These are phyloP conservation scores for Exophiala xenobiotica DNA, from an alignment of 2,329 filamentous ascomycete species.

Conservation along the genomic window DNA sequence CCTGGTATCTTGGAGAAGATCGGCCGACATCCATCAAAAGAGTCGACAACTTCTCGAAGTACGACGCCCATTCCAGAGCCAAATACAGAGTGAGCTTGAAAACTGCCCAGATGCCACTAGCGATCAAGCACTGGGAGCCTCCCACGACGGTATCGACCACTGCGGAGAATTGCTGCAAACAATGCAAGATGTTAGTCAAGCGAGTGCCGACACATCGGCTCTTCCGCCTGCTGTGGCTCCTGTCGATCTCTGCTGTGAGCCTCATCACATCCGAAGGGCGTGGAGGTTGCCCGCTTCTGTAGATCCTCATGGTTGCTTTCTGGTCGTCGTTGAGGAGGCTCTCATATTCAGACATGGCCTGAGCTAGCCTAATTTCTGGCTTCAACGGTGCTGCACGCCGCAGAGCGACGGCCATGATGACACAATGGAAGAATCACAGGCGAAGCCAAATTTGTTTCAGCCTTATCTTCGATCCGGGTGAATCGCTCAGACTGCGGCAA, in stretches of 20 bases:
- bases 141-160: slow-evolving; percentile 29
- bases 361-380: slow-evolving; percentile 34
- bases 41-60: slow-evolving; percentile 29
- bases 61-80: slow-evolving; percentile 24
- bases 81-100: slow-evolving; percentile 26
- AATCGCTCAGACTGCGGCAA: neutral
- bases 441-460: no score
- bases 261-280: slow-evolving; percentile 16
- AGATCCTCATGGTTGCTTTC: slow-evolving; percentile 29
- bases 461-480: neutral
- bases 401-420: slow-evolving; percentile 10
- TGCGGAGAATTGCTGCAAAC: slow-evolving; percentile 27
- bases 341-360: slow-evolving; percentile 45
- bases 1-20: slow-evolving; percentile 22
- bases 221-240: slow-evolving; percentile 12
- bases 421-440: no score
- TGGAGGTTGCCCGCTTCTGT: neutral
- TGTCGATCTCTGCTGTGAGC: slow-evolving; percentile 28
- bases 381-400: slow-evolving; percentile 18
- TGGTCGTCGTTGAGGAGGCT: slow-evolving; percentile 38
- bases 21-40: slow-evolving; percentile 29
- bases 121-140: slow-evolving; percentile 18
- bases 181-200: slow-evolving; percentile 27
- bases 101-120: slow-evolving; percentile 27
- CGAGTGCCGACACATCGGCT: slow-evolving; percentile 27